phyloP scores from a whole-genome alignment of 768 basidiomycete species.

The Cyathus striatus region DNA sequence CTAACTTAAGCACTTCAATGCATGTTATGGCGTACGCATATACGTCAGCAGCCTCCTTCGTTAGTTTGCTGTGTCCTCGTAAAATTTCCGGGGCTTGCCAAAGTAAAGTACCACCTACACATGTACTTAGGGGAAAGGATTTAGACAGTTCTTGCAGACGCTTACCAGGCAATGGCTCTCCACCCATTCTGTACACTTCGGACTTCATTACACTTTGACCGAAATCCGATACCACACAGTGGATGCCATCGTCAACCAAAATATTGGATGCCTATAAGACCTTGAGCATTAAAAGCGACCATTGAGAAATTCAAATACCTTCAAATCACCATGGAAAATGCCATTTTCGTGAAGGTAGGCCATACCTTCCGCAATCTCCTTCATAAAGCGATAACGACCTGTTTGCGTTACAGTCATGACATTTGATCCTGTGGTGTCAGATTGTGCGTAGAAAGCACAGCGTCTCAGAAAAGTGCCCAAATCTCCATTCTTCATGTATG shows the following conservation, averaged over 20 bases:
- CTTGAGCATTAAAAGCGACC: too few relatives aligned
- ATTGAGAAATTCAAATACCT: too few relatives aligned
- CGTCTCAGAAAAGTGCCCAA: conserved; percentile 51
- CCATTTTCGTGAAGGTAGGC: conserved; percentile 66
- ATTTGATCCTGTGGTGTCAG: too few relatives aligned
- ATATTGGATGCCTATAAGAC: conserved; percentile 67
- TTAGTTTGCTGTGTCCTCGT: conserved; percentile 39
- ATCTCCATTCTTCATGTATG: conserved; percentile 60
- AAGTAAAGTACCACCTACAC: conserved; percentile 56
- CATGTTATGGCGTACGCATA: conserved; percentile 68
- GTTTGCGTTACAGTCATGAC: too few relatives aligned
- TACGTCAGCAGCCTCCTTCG: conserved; percentile 55
- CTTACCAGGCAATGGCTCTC: conserved; percentile 41
- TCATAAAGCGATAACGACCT: conserved; percentile 47
- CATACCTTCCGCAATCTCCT: conserved; percentile 80
- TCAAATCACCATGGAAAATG: conserved; percentile 78
- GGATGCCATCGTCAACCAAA: conserved; percentile 60
- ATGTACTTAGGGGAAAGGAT: too few relatives aligned
- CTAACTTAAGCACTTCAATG: conserved; percentile 58
- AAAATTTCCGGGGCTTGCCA: conserved; percentile 74
- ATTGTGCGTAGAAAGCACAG: too few relatives aligned
- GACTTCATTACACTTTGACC: conserved; percentile 78
- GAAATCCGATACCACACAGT: conserved; percentile 78
- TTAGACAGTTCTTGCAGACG: too few relatives aligned
- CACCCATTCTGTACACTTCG: conserved; percentile 61